Conservation (phyloP, 2,329 filamentous ascomycete genomes). For the Bipolaris bicolor region DNA sequence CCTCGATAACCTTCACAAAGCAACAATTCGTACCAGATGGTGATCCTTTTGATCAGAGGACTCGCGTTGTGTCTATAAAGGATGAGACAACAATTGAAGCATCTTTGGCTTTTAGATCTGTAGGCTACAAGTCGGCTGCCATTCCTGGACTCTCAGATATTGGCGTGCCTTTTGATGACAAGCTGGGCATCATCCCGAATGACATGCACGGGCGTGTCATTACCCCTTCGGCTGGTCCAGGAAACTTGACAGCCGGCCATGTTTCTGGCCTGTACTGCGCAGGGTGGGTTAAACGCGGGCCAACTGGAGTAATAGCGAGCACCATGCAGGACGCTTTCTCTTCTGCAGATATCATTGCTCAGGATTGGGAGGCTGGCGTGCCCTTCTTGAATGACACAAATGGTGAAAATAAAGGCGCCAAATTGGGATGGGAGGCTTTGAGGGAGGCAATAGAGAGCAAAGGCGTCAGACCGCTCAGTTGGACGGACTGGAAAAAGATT, state of each 20-base stretch:
- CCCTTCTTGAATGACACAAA: conserved; percentile 57
- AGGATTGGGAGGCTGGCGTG: conserved; percentile 69
- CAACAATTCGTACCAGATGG: conserved; percentile 45
- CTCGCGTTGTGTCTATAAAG: conserved; percentile 55
- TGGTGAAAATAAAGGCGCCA: conserved; percentile 46
- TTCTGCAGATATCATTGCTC: conserved; percentile 80
- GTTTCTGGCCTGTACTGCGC: conserved; percentile 85
- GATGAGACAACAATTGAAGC: conserved; percentile 64
- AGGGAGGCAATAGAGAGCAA: conserved; percentile 62
- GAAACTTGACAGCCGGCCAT: conserved; percentile 54
- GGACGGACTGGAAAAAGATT: conserved; percentile 87
- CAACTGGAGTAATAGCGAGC: conserved; percentile 92
- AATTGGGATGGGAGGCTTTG: conserved; percentile 78
- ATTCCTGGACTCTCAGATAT: conserved; percentile 76
- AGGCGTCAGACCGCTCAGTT: conserved; percentile 70
- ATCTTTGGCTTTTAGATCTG: conserved; percentile 84
- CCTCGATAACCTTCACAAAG: conserved; percentile 70
- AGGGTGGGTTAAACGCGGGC: conserved; percentile 94
- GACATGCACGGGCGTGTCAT: conserved; percentile 78
- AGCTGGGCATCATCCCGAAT: conserved; percentile 78
- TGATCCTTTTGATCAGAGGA: conserved; percentile 59
- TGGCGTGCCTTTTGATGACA: conserved; percentile 77
- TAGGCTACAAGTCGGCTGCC: conserved; percentile 86
- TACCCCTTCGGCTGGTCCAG: conserved; percentile 44
- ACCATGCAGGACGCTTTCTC: conserved; percentile 95